Percentiles rank a stretch among this genome's conserved stretches.
phyloP scores from a whole-genome alignment of 2,329 filamentous ascomycete genomes.

The Fusarium circinatum region DNA sequence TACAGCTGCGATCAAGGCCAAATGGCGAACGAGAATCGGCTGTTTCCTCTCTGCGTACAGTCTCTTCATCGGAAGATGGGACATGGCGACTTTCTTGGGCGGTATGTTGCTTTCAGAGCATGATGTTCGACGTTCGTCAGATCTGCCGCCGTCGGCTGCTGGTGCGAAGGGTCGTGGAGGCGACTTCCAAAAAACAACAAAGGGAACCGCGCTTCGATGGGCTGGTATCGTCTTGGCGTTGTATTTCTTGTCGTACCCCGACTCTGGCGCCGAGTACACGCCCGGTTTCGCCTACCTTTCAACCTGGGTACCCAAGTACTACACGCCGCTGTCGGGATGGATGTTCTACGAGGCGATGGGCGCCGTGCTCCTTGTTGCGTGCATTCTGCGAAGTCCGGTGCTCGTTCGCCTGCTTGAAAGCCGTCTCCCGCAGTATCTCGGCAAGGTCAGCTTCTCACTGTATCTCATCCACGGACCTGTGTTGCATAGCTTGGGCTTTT shows the following conservation, averaged over 20 bases:
- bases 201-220: constrained; percentile 43
- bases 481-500: constrained; percentile 68
- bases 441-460: constrained; percentile 54
- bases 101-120: constrained; percentile 51
- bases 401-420: constrained; percentile 47
- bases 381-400: constrained; percentile 48
- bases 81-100: constrained; percentile 54
- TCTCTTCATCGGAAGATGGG: constrained; percentile 51
- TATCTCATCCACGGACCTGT: constrained; percentile 64
- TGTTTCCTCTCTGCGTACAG: constrained; percentile 48
- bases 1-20: constrained; percentile 50
- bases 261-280: constrained; percentile 52
- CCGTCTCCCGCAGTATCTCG: constrained; percentile 50
- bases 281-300: constrained; percentile 51
- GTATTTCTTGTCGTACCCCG: constrained; percentile 54
- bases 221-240: constrained; percentile 46
- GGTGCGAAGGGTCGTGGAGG: constrained; percentile 6
- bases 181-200: constrained; percentile 10
- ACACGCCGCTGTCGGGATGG: constrained; percentile 51
- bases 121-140: constrained; percentile 46
- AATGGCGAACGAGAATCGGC: constrained; percentile 48
- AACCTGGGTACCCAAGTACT: constrained; percentile 50
- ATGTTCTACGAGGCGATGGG: constrained; percentile 54
- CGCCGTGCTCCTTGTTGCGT: constrained; percentile 50
- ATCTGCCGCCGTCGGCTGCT: constrained; percentile 27